These are phyloP conservation scores for Rubia yunnanensis DNA, from an alignment of 257 asterid genomes.

Conservation along the genomic window DNA sequence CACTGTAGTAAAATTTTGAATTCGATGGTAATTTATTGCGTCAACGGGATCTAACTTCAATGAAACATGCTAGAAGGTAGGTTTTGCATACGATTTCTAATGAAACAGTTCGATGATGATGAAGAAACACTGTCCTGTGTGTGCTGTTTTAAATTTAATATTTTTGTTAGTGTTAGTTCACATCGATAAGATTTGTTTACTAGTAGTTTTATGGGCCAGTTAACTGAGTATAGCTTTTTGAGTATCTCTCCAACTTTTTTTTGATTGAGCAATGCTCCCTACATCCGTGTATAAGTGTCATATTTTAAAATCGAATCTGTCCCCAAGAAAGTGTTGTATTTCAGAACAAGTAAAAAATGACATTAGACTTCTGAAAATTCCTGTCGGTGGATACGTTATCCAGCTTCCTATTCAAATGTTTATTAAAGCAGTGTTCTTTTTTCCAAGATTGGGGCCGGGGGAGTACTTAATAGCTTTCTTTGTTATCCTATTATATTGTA, in stretches of 20 bases:
- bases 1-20: not conserved
- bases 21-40: not conserved
- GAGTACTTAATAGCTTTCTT: not conserved
- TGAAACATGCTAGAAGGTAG: not conserved
- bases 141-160: not conserved
- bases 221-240: not conserved
- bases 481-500: not conserved
- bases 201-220: not conserved
- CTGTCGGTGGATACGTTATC: not conserved
- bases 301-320: no score
- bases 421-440: not conserved
- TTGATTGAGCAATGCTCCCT: not conserved
- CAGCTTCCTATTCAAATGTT: not conserved
- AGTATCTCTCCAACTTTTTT: not conserved
- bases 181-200: no score
- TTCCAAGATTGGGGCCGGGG: not conserved
- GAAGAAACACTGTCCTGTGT: slow-evolving; percentile 2
- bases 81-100: not conserved
- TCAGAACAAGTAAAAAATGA: not conserved
- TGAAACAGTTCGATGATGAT: not conserved
- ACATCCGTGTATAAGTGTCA: not conserved
- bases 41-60: slow-evolving; percentile 9
- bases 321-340: no score
- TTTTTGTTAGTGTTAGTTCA: not conserved
- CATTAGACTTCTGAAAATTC: not conserved